A percentile compares a stretch with the other conserved stretches of the same genome.
phyloP scores from a whole-genome alignment of 176 grass and related monocot genomes.

The Panicum miliaceum region DNA sequence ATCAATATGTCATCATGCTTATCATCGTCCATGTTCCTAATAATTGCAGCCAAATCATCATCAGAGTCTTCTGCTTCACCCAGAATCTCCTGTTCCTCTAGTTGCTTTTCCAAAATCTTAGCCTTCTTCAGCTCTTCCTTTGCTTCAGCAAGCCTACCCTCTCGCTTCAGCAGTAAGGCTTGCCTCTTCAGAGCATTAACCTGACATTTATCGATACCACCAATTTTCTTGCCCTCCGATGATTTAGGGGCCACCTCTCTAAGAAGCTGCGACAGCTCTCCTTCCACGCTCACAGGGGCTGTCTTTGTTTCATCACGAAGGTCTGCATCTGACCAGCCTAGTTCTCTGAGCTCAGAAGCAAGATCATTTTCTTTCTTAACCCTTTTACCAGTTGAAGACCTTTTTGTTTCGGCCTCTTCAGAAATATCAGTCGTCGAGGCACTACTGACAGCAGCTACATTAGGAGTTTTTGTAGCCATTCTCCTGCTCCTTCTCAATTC shows the following conservation, averaged over 20 bases:
- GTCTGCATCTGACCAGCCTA: conserved; percentile 96
- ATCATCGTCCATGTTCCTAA: conserved; percentile 72
- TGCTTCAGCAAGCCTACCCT: conserved; percentile 89
- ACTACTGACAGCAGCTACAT: conserved; percentile 25
- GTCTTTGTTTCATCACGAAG: conserved; percentile 68
- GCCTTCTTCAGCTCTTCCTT: conserved; percentile 98
- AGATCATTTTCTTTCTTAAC: conserved; percentile 75
- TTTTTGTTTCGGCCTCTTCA: conserved; percentile 48
- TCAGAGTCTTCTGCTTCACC: conserved; percentile 86
- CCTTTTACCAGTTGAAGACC: conserved; percentile 54
- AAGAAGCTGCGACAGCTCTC: conserved; percentile 87
- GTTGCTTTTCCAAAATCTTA: conserved; percentile 93
- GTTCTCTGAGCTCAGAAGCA: conserved; percentile 77
- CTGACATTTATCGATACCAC: conserved; percentile 72
- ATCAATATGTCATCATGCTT: conserved; percentile 62
- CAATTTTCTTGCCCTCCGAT: conserved; percentile 57
- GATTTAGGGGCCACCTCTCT: conserved; percentile 68
- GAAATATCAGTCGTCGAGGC: conserved; percentile 39
- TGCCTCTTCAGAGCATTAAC: conserved; percentile 87
- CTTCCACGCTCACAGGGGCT: conserved; percentile 69
- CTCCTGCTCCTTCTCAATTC: conserved; percentile 68
- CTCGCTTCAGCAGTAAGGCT: conserved; percentile 78
- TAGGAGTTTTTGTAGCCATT: conserved; percentile 57
- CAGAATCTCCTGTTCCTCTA: conserved; percentile 91
- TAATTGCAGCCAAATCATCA: conserved; percentile 80